phyloP scores from a whole-genome alignment of 2,329 filamentous ascomycete species.

The Celoporthe dispersa region DNA sequence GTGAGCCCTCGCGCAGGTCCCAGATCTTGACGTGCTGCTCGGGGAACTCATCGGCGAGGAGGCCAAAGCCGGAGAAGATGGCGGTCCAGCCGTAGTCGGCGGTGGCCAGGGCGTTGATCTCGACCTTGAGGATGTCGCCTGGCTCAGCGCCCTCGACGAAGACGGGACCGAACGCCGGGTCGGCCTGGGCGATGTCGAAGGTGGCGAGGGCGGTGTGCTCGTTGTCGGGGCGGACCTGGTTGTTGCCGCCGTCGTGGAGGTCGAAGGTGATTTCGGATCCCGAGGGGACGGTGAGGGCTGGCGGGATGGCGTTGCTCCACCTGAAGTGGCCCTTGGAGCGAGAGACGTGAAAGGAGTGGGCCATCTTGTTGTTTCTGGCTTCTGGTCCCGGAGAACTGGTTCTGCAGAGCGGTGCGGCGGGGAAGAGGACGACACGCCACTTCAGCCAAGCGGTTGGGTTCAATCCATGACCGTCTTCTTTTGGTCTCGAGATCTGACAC shows the following conservation, averaged over 20 bases:
- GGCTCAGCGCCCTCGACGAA: slow-evolving; percentile 53
- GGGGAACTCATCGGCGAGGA: slow-evolving; percentile 53
- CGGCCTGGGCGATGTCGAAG: slow-evolving; percentile 47
- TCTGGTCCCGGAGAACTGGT: not conserved
- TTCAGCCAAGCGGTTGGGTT: not conserved
- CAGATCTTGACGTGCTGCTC: slow-evolving; percentile 52
- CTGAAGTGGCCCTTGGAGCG: slow-evolving; percentile 46
- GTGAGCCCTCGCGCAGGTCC: slow-evolving; percentile 41
- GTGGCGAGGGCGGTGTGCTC: slow-evolving; percentile 43
- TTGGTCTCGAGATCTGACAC: not conserved
- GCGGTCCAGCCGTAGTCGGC: slow-evolving; percentile 57
- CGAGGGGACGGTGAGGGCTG: slow-evolving; percentile 51
- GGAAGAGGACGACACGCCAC: not conserved
- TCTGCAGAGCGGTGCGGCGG: too few species aligned
- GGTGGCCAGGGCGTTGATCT: slow-evolving; percentile 50
- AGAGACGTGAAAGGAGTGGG: slow-evolving; percentile 36
- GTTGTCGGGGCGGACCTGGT: slow-evolving; percentile 51
- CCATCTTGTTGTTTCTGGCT: slow-evolving; percentile 16
- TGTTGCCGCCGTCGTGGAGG: slow-evolving; percentile 54
- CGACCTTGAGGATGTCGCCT: slow-evolving; percentile 56
- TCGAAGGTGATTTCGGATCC: slow-evolving; percentile 53
- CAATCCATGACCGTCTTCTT: not conserved
- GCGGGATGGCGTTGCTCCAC: slow-evolving; percentile 52
- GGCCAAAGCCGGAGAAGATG: slow-evolving; percentile 55
- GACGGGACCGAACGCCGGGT: slow-evolving; percentile 57